Percentiles rank a stretch among this genome's conserved stretches.
Evolutionary conservation across 768 basidiomycete genomes (phyloP).

Genomic region (Hydnum rufescens): DNA sequence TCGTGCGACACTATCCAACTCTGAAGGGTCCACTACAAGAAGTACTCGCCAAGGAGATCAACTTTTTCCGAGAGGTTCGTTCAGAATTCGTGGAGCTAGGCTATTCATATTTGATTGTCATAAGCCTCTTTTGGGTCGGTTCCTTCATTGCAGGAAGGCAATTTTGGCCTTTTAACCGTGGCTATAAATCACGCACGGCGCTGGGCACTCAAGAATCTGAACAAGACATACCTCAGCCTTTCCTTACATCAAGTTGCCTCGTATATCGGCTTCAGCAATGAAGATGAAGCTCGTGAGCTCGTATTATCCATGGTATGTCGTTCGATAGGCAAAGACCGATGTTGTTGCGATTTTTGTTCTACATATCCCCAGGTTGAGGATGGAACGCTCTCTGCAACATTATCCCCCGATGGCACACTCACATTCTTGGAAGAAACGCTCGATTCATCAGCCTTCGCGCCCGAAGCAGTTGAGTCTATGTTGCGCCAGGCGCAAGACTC

Average conservation of each 20-base stretch:
- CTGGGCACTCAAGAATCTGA: slow-evolving; percentile 64
- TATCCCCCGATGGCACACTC: slow-evolving; percentile 50
- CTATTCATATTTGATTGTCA: neutral
- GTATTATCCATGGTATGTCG: slow-evolving; percentile 52
- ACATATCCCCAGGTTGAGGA: slow-evolving; percentile 42
- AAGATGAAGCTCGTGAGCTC: slow-evolving; percentile 15
- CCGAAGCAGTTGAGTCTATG: slow-evolving; percentile 38
- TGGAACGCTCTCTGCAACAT: slow-evolving; percentile 45
- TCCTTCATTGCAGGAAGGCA: slow-evolving; percentile 35
- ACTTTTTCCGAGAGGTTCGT: slow-evolving; percentile 33
- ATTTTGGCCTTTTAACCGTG: slow-evolving; percentile 45
- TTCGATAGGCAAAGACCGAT: neutral
- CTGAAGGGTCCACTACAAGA: slow-evolving; percentile 18
- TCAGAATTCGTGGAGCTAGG: too few species aligned
- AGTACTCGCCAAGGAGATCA: slow-evolving; percentile 33
- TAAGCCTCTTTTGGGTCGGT: neutral
- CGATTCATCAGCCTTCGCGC: slow-evolving; percentile 24
- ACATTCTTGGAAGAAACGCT: slow-evolving; percentile 47
- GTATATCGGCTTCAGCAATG: slow-evolving; percentile 25
- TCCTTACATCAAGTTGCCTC: slow-evolving; percentile 51
- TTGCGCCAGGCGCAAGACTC: slow-evolving; percentile 39
- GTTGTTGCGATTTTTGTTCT: neutral
- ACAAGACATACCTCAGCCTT: slow-evolving; percentile 64
- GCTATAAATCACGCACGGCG: slow-evolving; percentile 51
- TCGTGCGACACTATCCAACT: slow-evolving; percentile 46